phyloP scores from a whole-genome alignment of 371 early-diverging fungal species.

The Apophysomyces sp. region DNA sequence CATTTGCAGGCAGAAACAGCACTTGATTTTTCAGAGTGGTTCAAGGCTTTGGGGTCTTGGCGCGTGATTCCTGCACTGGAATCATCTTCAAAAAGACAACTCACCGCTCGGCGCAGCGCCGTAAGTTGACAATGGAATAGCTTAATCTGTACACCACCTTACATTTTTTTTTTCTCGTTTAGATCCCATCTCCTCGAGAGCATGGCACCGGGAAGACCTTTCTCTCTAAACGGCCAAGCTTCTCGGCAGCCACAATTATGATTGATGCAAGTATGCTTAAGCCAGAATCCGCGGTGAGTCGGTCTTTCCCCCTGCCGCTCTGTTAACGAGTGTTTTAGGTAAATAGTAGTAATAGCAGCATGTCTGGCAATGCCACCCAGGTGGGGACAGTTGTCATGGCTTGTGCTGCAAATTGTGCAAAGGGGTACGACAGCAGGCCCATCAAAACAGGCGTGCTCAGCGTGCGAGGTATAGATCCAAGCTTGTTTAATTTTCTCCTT shows the following conservation, averaged over 20 bases:
- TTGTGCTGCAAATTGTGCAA: neutral
- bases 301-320: too few relatives aligned
- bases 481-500: neutral
- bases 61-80: neutral
- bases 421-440: neutral
- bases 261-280: neutral
- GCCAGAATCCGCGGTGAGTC: neutral
- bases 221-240: constrained; percentile 4
- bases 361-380: neutral
- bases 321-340: neutral
- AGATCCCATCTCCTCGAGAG: neutral
- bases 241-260: constrained; percentile 5
- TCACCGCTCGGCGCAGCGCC: constrained; percentile 2
- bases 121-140: neutral
- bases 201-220: neutral
- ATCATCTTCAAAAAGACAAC: neutral
- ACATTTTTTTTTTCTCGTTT: neutral
- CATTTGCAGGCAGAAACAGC: constrained; percentile 28
- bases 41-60: constrained; percentile 25
- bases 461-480: neutral
- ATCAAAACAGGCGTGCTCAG: neutral
- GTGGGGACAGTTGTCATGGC: neutral
- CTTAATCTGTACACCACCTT: neutral
- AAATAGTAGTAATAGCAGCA: neutral
- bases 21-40: constrained; percentile 29